These are phyloP conservation scores for Ceratobasidium sp. DNA, from an alignment of 1,284 basidiomycete species.

Conservation along the genomic window DNA sequence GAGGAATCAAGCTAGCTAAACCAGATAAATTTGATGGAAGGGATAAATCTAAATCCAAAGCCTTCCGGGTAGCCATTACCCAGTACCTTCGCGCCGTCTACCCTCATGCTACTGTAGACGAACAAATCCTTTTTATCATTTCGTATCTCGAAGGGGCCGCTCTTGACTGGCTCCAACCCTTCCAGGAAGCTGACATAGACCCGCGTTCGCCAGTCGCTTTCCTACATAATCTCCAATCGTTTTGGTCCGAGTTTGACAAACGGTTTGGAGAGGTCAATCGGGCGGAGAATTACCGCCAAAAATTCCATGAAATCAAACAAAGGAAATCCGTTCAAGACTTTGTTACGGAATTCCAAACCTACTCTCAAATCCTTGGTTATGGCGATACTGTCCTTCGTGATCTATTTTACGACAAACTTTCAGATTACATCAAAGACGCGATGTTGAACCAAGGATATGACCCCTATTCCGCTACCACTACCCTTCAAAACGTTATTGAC, in stretches of 20 bases:
- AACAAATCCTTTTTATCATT: too few species aligned
- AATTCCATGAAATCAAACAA: conserved; percentile 11
- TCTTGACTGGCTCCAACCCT: too few species aligned
- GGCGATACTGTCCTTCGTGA: neutral
- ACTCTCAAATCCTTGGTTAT: neutral
- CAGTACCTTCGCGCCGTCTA: too few species aligned
- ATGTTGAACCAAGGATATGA: neutral
- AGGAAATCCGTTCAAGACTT: conserved; percentile 10
- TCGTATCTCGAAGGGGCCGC: too few species aligned
- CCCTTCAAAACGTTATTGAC: neutral
- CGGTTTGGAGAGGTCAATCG: neutral
- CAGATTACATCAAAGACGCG: neutral
- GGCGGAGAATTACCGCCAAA: neutral
- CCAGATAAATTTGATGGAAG: too few species aligned
- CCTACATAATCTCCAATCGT: neutral
- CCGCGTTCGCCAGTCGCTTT: too few species aligned
- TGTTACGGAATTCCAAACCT: neutral
- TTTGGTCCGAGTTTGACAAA: conserved; percentile 10
- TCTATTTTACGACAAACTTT: conserved; percentile 17
- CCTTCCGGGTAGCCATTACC: too few species aligned
- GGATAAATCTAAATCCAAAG: too few species aligned
- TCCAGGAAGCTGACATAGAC: too few species aligned
- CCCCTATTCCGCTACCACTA: neutral
- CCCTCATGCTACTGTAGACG: too few species aligned
- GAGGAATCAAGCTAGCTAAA: too few species aligned